phyloP scores from a whole-genome alignment of 805 yeast species.

The Yueomyces sp. region DNA sequence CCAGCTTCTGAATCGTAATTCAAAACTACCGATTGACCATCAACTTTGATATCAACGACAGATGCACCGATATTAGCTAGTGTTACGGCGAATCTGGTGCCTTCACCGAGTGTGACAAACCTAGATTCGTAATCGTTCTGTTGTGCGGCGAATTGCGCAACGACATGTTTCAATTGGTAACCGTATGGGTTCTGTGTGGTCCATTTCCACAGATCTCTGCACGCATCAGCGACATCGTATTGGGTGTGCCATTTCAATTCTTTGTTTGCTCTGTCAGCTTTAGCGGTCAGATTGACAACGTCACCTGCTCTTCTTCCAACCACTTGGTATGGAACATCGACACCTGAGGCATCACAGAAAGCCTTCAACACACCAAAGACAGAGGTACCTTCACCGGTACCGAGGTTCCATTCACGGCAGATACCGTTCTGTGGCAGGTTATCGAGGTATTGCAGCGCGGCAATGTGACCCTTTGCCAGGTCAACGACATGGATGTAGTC shows the following conservation, averaged over 20 bases:
- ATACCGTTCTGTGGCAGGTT: conserved; percentile 29
- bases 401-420: conserved; percentile 71
- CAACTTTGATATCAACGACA: conserved; percentile 29
- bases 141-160: conserved; percentile 10
- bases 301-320: conserved; percentile 63
- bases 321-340: conserved; percentile 50
- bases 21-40: conserved; percentile 28
- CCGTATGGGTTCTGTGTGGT: conserved; percentile 56
- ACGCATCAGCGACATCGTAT: conserved; percentile 45
- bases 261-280: conserved; percentile 47
- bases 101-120: conserved; percentile 19
- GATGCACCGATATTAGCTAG: conserved; percentile 40
- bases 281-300: conserved; percentile 62
- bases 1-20: conserved; percentile 27
- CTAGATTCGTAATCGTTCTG: conserved; percentile 16
- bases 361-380: conserved; percentile 59
- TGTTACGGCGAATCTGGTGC: conserved; percentile 26
- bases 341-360: conserved; percentile 52
- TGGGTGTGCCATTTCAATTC: conserved; percentile 58
- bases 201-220: conserved; percentile 71
- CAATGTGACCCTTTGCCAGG: conserved; percentile 63
- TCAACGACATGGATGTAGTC: conserved; percentile 77
- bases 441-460: conserved; percentile 48
- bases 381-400: conserved; percentile 70
- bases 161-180: conserved; percentile 24